These are phyloP conservation scores for Metarhizium album DNA, from an alignment of 2,329 filamentous ascomycete genomes.

Conservation along the genomic window DNA sequence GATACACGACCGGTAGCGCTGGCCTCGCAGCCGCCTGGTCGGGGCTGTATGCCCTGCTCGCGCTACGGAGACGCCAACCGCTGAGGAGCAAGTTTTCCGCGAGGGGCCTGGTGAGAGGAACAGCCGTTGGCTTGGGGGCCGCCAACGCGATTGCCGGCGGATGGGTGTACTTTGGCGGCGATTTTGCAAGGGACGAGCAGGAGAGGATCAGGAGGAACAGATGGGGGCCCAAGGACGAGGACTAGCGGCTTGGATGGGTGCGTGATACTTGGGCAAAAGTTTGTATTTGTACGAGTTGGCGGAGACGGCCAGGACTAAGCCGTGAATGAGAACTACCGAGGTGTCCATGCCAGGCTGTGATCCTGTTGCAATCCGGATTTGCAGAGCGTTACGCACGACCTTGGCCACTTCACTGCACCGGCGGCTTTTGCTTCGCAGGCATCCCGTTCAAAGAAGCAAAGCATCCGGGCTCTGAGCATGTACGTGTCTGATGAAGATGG, in stretches of 20 bases:
- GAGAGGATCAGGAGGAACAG: conserved; percentile 38
- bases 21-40: conserved; percentile 46
- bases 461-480: no score
- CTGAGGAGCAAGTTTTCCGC: conserved; percentile 32
- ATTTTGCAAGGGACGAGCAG: conserved; percentile 37
- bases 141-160: conserved; percentile 38
- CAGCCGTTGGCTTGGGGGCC: conserved; percentile 37
- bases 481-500: no score
- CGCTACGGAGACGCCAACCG: conserved; percentile 35
- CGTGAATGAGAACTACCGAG: no score
- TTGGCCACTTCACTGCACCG: no score
- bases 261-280: no score
- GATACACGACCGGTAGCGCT: conserved; percentile 45
- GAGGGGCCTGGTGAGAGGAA: conserved; percentile 38
- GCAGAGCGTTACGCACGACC: no score
- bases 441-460: no score
- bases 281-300: no score
- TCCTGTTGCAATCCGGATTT: no score
- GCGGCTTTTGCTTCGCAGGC: no score
- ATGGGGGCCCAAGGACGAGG: conserved; percentile 28
- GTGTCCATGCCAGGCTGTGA: no score
- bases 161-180: conserved; percentile 41
- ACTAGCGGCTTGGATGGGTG: background rate
- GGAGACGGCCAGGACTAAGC: no score
- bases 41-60: conserved; percentile 45